Evolutionary conservation across 2,329 filamentous ascomycete species (phyloP), one percentile per base, ranked within the genome.

Genomic region (Ascochyta viciae-villosae): DNA sequence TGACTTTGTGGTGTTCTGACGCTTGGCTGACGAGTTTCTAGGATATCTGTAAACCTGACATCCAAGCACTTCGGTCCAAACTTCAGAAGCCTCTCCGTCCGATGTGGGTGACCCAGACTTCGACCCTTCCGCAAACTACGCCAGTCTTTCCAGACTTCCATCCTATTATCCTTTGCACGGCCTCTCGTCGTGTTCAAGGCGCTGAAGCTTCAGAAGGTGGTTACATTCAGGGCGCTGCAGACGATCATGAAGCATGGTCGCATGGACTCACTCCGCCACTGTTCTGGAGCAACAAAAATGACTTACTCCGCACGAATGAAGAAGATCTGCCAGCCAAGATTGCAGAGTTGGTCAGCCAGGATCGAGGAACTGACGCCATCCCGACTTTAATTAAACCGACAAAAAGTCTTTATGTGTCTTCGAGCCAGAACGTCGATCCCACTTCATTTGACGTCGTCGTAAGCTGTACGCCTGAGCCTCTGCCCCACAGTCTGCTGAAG

Each of bases 211-310:
- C 85, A 26, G 87, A 89, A 69, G 85, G 84, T 3, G 88, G 87
- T 6, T 99, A 99, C 71, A 89, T 99, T 56, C 95, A 98, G 76
- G 95, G 95, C 46, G 94, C 94, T 0, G 95, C 90, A 2, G 95
- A 99, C 74, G 95, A 99, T 73, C 91, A 90, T 12, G 95, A 99
- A 80, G 91, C 91, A 64, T 99, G 95, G 95, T 89, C 92, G 1
- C 79, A 85, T 24, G 92, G 91, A 0, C 83, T 98, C 15, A 95
- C 90, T 0, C 86, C 94, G 0, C 73, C 79, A 0, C 61, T 94
- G 0, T 99, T 96, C 76, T 99, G 95, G 95, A 76, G 75, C 2
- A 81, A 96, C 64, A 80, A 78, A 38, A 78, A 84, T 0, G 35
- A 70, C 6, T 78, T 98, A 10, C 78, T 96, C 19, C 74, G 74